Evolutionary conservation across 2,329 filamentous ascomycete genomes (phyloP), one percentile per base, ranked within the genome.

Genomic region (Aspergillus sp.): DNA sequence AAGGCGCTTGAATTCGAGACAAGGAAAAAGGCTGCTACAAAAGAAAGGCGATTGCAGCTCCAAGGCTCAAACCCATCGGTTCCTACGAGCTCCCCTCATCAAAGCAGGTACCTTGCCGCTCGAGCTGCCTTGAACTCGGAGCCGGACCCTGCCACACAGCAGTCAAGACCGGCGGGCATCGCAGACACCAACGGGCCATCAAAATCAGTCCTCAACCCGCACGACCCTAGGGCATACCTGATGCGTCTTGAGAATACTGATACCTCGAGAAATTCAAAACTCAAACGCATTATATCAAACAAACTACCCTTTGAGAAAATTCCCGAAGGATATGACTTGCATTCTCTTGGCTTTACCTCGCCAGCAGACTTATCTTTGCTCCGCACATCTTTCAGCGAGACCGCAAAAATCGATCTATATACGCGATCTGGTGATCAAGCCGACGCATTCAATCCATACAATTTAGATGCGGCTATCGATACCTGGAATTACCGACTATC

Each of bases 1-100:
- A 63, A 68, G 12, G 72, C 74, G 21, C 65, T 77, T 47, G 73
- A 76, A 35, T 77, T 76, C 57, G 75, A 77, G 48, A 63, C 64
- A 15, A 67, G 73, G 41, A 76, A 77, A 61, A 72, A 67, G 58
- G 70, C 68, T 3, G 70, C 67, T 14, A 71, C 71, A 17, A 61
- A 65, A n/a, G 55, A 62, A 40, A 65, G 67, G 19, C 66, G 68
- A 23, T 51, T 68, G 53, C 60, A 64, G 40, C 51, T 65, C 7
- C 62, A 59, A 19, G 55, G 53, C 17, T 44, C 41, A 9, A 7
- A 41, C 49, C 33, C 27, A 4, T 27, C 60, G 44, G 41, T 39
- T 2, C 40, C 52, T 15, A 57, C 55, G 4, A 61, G 60, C 8
- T 71, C 68, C 2, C 68, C 69, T 6, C 70, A 74, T 62, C 58